Evolutionary conservation across 202 grass and related monocot species (phyloP), one percentile per base, ranked within the genome.

Genomic region (Schoenoplectus tabernaemontani): DNA sequence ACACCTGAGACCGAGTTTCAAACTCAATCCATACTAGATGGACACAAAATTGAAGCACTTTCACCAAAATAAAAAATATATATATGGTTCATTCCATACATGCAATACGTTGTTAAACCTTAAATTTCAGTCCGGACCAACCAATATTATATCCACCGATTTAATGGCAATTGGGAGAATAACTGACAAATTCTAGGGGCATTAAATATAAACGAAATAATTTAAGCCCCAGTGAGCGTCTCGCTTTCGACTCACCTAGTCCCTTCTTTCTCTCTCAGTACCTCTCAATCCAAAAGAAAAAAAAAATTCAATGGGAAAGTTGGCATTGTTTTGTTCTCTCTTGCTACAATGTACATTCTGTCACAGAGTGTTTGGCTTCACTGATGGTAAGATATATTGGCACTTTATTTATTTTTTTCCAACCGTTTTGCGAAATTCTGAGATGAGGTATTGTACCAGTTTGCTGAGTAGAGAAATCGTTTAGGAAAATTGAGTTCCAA

Each of bases 361-460:
- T 80, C 71, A 83, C 44, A 15, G 39, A 76, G 34, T 69, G 22
- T 20, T 84, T 24, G 89, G 72, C 36, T 88, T 91, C 22, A 69
- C 33, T 11, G 89, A 91, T 57, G 89, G 89, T 91, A 91, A 76
- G 65, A 24, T 48, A 56, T 19, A 5, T 59, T 54, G 36, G 38
- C 10, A 63, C 33, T 63, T 28, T 34, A 23, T n/a, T n/a, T n/a
- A n/a, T 48, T 47, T 7, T 16, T 79, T 79, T 42, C 32, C 9
- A 38, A 15, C 38, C 20, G 44, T 10, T 77, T 75, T 71, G n/a
- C n/a, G n/a, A n/a, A n/a, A n/a, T n/a, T n/a, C 9, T 26, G 57
- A 59, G 7, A 56, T 10, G 5, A 46, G 5, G 11, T 17, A 23
- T n/a, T n/a, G n/a, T 56, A 60, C 47, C 48, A 13, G 48, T 51